Evolutionary conservation across 23 red algal species (phyloP).

Genomic region (Gracilaria caudata): DNA sequence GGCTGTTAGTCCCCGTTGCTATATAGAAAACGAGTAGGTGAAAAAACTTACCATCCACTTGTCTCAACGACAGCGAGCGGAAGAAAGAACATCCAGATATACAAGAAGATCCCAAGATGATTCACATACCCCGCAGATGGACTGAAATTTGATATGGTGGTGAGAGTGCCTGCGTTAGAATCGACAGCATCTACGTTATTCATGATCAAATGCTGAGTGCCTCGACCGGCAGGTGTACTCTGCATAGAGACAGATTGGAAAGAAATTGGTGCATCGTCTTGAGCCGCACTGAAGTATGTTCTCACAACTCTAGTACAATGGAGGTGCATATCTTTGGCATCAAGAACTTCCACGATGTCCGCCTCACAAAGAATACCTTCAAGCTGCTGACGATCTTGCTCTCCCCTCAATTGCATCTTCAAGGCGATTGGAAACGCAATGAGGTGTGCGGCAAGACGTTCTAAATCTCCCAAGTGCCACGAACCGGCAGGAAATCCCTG

Average conservation of each 20-base stretch:
- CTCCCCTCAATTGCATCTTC: constrained; percentile 48
- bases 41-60: constrained; percentile 53
- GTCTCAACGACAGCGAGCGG: constrained; percentile 40
- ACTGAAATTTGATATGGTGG: constrained; percentile 22
- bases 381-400: constrained; percentile 27
- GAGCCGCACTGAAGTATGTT: constrained; percentile 27
- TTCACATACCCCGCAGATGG: constrained; percentile 37
- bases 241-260: background rate
- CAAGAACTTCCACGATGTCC: constrained; percentile 34
- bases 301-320: constrained; percentile 42
- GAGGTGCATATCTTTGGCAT: background rate
- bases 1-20: background rate
- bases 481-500: constrained; percentile 29
- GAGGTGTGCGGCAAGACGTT: constrained; percentile 43
- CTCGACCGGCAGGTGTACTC: constrained; percentile 8
- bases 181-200: constrained; percentile 27
- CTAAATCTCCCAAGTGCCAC: constrained; percentile 38
- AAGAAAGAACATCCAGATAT: constrained; percentile 65
- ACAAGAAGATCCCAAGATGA: constrained; percentile 51
- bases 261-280: constrained; percentile 18
- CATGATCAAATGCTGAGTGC: constrained; percentile 5
- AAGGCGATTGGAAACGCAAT: constrained; percentile 60
- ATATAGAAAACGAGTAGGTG: background rate
- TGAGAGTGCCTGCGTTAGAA: background rate
- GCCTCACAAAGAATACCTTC: background rate